Base-by-base conservation (phyloP, 2,329 filamentous ascomycete genomes). In the Corinectria fuckeliana region DNA sequence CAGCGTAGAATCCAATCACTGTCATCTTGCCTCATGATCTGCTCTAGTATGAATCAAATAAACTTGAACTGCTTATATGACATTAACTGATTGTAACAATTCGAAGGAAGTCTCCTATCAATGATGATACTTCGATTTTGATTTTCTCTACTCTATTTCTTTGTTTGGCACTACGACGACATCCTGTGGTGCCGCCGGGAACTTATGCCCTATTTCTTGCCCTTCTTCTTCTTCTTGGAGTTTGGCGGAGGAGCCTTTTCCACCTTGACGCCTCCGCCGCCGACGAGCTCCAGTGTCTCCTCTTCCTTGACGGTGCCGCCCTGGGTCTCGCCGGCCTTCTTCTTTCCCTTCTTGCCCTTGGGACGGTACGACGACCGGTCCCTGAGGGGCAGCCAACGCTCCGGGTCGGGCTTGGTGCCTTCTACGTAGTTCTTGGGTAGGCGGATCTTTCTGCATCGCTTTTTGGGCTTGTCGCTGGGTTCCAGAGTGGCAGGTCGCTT, bases 261-360 rank as follows among this genome's bases (percentile, higher is more conserved):
- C 36, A 89, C 85, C 74, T 85, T 88, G 58, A 88, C 85, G 13
- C 86, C 86, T 1, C 85, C 86, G 4, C 87, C 87, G 25, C 87
- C 86, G 3, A 86, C 86, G 11, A 89, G 77, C 64, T 86, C 87
- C 65, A 87, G 79, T 58, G 81, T 90, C 81, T 83, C 87, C 74
- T 91, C 89, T 63, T 93, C 91, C 69, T 84, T 88, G 20, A 92
- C 91, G 11, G 89, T 79, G 48, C 93, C 94, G 61, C 95, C 95
- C 75, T 98, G 95, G 8, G 92, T 97, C 66, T 92, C 91, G 61
- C 84, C 82, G 4, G 87, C 88, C 78, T 90, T 90, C 83, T 93
- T 90, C 83, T 92, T 94, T 55, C 92, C 91, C 83, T 97, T 96
- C 81, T 91, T 93, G 5, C 93, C 93, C 80, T 95, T 97, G 7